Base-by-base conservation (phyloP, 805 yeast species). In the Brettanomyces bruxellensis region DNA sequence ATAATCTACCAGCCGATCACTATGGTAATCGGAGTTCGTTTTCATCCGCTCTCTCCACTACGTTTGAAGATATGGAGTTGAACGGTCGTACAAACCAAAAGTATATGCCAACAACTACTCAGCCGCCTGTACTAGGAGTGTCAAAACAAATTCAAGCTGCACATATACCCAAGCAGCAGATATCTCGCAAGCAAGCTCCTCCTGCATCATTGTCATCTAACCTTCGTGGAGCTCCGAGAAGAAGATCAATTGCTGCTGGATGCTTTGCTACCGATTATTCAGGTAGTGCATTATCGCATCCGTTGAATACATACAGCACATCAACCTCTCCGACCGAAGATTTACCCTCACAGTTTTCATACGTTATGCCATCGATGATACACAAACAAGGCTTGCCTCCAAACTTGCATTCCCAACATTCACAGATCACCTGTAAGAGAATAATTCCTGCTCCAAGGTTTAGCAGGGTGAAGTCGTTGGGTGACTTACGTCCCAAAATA, bases 401-500 rank as follows among this genome's bases (percentile, higher is more conserved):
- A 18, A 6, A 22, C 11, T 18, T 3, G 2, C 13, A 18, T 7
- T 18, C 34, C 25, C 35, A 40, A 35, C 47, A n/a, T n/a, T 40
- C 13, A 22, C 41, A 38, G 25, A 7, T 24, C 13, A 14, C 37
- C 11, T 6, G 18, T 7, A 22, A 11, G 9, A 13, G 14, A 11
- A 8, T 38, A 7, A 18, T 45, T 24, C 36, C 41, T 30, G 46
- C 46, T 5, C 91, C 91, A 1, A 66, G 61, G 43, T 72, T 76
- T 51, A 57, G 61, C 22, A 69, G 63, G 47, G 62, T 81, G 14
- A 59, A 59, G 34, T 60, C 65, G 41, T 67, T 62, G 44, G 49
- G 65, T n/a, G 88, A 84, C 45, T 64, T 85, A 49, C 68, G 66
- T n/a, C 95, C 95, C 0, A 64, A 68, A 12, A 49, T 73, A 4